Conservation (phyloP, 345 rosid genomes). For the Firmiana major region DNA sequence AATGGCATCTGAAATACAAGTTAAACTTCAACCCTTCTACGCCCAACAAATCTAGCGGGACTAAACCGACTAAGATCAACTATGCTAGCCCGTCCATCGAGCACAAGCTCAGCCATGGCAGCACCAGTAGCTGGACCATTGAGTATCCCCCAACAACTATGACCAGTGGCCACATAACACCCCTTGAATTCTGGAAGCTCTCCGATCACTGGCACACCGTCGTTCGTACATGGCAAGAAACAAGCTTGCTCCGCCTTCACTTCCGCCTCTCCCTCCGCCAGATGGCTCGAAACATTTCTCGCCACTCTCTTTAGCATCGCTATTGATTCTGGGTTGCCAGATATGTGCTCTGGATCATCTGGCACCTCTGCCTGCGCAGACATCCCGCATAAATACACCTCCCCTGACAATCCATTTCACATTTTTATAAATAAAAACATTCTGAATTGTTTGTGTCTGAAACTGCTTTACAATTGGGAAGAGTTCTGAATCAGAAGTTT, state of each 20-base stretch:
- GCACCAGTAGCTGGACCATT: slow-evolving; percentile 92
- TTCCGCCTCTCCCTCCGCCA: slow-evolving; percentile 48
- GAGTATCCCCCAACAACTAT: slow-evolving; percentile 88
- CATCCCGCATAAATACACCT: slow-evolving; percentile 91
- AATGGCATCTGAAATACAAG: background rate
- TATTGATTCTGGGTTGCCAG: slow-evolving; percentile 59
- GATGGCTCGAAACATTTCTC: slow-evolving; percentile 60
- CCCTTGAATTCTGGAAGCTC: slow-evolving; percentile 65
- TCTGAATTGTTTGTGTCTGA: background rate
- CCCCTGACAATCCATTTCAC: slow-evolving; percentile 40
- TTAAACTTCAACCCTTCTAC: slow-evolving; percentile 11
- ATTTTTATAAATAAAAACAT: background rate
- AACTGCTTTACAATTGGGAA: background rate
- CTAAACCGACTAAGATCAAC: slow-evolving; percentile 69
- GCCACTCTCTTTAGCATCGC: slow-evolving; percentile 73
- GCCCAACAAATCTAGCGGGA: slow-evolving; percentile 59
- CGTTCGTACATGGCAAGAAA: slow-evolving; percentile 81
- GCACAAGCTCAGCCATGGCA: slow-evolving; percentile 76
- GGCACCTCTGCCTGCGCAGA: slow-evolving; percentile 69
- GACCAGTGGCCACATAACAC: slow-evolving; percentile 82
- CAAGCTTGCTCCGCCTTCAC: slow-evolving; percentile 90
- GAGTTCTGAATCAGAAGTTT: background rate
- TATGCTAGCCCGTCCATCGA: slow-evolving; percentile 52
- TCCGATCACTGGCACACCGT: slow-evolving; percentile 67
- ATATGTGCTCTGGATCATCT: slow-evolving; percentile 66